Evolutionary conservation across 371 early-diverging fungal species (phyloP).

Genomic region (Apophysomyces elegans): DNA sequence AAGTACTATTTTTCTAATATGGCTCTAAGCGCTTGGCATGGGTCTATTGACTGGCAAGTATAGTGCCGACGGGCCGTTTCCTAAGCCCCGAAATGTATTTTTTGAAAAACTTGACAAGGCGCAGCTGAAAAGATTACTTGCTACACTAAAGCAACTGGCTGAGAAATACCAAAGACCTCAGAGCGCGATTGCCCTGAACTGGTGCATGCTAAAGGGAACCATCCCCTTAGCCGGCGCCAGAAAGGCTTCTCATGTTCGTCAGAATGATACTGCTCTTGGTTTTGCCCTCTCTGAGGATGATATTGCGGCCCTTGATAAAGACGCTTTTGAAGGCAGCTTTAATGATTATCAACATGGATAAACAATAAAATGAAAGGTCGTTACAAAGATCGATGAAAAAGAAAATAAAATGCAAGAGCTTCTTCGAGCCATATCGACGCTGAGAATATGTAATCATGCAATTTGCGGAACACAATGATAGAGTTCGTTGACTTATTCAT

Average conservation of each 20-base stretch:
- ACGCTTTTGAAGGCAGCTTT: slow-evolving; percentile 49
- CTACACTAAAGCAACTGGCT: slow-evolving; percentile 29
- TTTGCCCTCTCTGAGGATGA: slow-evolving; percentile 56
- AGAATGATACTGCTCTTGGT: slow-evolving; percentile 51
- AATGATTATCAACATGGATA: slow-evolving; percentile 56
- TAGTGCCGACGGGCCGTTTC: slow-evolving; percentile 45
- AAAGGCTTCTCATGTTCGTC: slow-evolving; percentile 55
- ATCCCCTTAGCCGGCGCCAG: slow-evolving; percentile 62
- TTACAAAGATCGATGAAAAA: too few relatives aligned
- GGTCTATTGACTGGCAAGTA: slow-evolving; percentile 59
- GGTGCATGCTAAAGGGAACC: slow-evolving; percentile 56
- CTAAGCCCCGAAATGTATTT: slow-evolving; percentile 25
- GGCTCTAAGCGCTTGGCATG: slow-evolving; percentile 40
- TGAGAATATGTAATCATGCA: not conserved
- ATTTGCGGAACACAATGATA: not conserved
- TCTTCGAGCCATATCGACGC: not conserved
- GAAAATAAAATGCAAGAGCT: not conserved
- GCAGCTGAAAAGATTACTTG: slow-evolving; percentile 32
- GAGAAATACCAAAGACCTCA: slow-evolving; percentile 29
- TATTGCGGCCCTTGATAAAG: slow-evolving; percentile 48
- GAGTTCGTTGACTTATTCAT: not conserved
- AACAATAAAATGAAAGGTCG: not conserved
- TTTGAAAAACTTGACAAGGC: slow-evolving; percentile 31
- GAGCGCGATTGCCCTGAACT: slow-evolving; percentile 50
- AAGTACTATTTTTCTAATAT: slow-evolving; percentile 5